Percentiles rank a stretch among this genome's conserved stretches.
Conservation (phyloP, 2,329 filamentous ascomycete genomes). For the Pseudocercospora crystallina region DNA sequence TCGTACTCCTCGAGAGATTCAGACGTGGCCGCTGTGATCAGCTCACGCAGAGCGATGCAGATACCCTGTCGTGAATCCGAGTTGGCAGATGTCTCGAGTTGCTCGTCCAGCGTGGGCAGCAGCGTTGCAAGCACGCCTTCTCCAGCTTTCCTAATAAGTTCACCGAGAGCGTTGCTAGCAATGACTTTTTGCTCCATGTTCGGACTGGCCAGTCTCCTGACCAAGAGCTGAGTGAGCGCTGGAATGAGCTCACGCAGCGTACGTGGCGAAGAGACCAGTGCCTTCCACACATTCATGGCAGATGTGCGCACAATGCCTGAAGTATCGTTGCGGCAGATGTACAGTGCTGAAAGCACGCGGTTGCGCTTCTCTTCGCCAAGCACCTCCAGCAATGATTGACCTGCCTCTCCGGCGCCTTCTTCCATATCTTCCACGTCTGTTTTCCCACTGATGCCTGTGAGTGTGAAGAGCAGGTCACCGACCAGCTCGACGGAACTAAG, state of each 20-base stretch:
- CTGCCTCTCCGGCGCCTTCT: constrained; percentile 79
- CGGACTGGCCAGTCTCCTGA: constrained; percentile 86
- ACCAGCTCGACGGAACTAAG: constrained; percentile 97
- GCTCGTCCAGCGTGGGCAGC: constrained; percentile 88
- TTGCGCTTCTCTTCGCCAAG: constrained; percentile 95
- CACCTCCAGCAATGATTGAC: constrained; percentile 87
- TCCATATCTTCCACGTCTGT: constrained; percentile 76
- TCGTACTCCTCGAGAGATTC: constrained; percentile 93
- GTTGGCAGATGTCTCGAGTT: constrained; percentile 82
- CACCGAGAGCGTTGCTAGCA: constrained; percentile 92
- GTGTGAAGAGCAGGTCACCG: constrained; percentile 94
- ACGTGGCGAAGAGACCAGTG: constrained; percentile 84
- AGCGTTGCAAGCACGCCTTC: constrained; percentile 87
- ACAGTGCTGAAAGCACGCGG: constrained; percentile 94
- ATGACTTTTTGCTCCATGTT: constrained; percentile 99
- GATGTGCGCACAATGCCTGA: constrained; percentile 86
- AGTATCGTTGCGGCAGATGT: constrained; percentile 97
- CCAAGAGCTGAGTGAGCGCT: constrained; percentile 91
- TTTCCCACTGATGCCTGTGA: constrained; percentile 86
- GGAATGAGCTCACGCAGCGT: constrained; percentile 95
- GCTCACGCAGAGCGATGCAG: constrained; percentile 89
- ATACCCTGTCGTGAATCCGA: constrained; percentile 95
- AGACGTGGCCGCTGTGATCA: constrained; percentile 83
- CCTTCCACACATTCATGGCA: constrained; percentile 94
- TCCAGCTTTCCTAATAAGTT: constrained; percentile 94